Conservation (phyloP, 352 stramenopile genomes). For the Elongisporangium senticosum region DNA sequence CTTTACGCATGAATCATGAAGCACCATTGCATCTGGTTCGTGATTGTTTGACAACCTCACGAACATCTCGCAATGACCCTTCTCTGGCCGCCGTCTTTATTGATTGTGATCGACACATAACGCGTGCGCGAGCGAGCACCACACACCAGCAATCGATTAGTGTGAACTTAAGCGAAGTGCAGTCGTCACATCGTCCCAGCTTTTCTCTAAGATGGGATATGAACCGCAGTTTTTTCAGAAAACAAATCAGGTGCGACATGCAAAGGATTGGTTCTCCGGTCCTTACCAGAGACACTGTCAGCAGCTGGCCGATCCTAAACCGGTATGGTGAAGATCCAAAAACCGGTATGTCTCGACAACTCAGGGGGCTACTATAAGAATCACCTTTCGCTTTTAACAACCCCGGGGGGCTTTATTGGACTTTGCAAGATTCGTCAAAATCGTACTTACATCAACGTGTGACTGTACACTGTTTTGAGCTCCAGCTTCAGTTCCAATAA, state of each 20-base stretch:
- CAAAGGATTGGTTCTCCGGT: neutral
- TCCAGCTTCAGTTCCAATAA: neutral
- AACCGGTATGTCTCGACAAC: neutral
- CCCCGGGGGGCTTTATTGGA: too few species aligned
- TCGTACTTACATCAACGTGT: neutral
- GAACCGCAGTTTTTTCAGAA: neutral
- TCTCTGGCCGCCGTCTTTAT: neutral
- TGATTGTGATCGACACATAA: neutral
- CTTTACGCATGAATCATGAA: neutral
- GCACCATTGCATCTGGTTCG: neutral
- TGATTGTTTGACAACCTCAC: neutral
- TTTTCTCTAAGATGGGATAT: neutral
- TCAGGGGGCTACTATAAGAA: neutral
- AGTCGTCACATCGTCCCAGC: neutral
- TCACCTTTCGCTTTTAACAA: neutral
- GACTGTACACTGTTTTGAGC: neutral
- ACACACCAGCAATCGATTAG: neutral
- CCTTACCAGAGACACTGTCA: neutral
- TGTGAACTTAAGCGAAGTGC: neutral
- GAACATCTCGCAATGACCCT: neutral
- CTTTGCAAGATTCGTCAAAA: too few species aligned
- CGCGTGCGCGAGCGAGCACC: neutral
- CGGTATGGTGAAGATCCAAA: neutral
- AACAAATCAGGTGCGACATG: neutral
- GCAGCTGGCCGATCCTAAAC: neutral